These are phyloP conservation scores for Ophiocordyceps robertsii DNA, from an alignment of 2,329 filamentous ascomycete species.

Conservation along the genomic window DNA sequence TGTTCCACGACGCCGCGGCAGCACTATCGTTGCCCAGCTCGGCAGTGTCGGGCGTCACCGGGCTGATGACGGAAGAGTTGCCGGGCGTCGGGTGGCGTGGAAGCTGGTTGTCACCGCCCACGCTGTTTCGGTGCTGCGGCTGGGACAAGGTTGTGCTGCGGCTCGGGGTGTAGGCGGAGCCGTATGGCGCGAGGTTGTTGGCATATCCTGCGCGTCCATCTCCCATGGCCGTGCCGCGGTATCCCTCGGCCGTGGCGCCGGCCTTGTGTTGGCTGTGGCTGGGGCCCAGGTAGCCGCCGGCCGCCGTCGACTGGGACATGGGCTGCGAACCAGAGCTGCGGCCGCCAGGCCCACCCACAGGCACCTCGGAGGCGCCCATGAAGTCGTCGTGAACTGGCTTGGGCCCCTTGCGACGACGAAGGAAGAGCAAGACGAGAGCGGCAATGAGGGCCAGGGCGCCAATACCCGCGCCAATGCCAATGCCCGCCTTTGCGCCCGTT, in stretches of 20 bases:
- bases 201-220: slow-evolving; percentile 25
- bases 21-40: slow-evolving; percentile 17
- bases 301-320: slow-evolving; percentile 17
- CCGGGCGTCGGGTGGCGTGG: slow-evolving; percentile 14
- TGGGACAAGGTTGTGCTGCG: slow-evolving; percentile 7
- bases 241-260: slow-evolving; percentile 17
- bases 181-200: slow-evolving; percentile 23
- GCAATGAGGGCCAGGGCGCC: slow-evolving; percentile 20
- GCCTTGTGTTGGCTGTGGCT: slow-evolving; percentile 12
- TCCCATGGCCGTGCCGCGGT: slow-evolving; percentile 24
- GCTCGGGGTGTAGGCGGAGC: slow-evolving; percentile 13
- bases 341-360: slow-evolving; percentile 18
- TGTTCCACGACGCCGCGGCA: slow-evolving; percentile 18
- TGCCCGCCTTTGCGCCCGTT: slow-evolving; percentile 29
- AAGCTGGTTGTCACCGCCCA: slow-evolving; percentile 8
- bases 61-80: slow-evolving; percentile 6
- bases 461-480: slow-evolving; percentile 25
- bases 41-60: slow-evolving; percentile 1
- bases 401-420: slow-evolving; percentile 16
- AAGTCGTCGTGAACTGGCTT: slow-evolving; percentile 24
- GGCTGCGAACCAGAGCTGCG: slow-evolving; percentile 9
- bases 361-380: slow-evolving; percentile 27
- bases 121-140: slow-evolving; percentile 2
- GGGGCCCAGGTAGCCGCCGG: slow-evolving; percentile 12
- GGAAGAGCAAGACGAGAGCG: slow-evolving; percentile 15